phyloP scores from a whole-genome alignment of 768 basidiomycete genomes.

The Cystobasidium onofrii region DNA sequence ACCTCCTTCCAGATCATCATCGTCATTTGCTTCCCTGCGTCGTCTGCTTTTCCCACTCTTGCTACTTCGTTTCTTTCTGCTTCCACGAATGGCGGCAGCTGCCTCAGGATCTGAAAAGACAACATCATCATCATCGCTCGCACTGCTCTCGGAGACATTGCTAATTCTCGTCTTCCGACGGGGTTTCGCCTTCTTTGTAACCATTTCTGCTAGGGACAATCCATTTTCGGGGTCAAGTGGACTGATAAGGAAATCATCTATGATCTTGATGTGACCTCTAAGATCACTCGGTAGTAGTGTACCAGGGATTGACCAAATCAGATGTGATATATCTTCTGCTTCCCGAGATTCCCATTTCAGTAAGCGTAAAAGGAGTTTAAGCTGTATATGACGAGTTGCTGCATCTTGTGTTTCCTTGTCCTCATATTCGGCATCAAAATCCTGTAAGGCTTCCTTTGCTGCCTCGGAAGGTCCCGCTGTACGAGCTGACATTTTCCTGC shows the following conservation, averaged over 20 bases:
- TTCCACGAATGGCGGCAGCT: conserved; percentile 15
- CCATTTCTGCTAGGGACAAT: conserved; percentile 58
- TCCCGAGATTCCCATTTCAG: conserved; percentile 64
- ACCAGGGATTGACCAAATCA: conserved; percentile 68
- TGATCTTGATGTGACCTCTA: conserved; percentile 61
- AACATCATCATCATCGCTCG: conserved; percentile 21
- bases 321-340: conserved; percentile 45
- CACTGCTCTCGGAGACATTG: conserved; percentile 21
- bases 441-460: conserved; percentile 1
- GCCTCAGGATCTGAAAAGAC: conserved; percentile 20
- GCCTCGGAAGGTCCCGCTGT: conserved; percentile 34
- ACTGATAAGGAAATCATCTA: conserved; percentile 70
- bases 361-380: conserved; percentile 78
- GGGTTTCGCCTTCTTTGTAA: conserved; percentile 46
- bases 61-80: neutral
- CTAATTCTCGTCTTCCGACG: neutral
- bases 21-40: neutral
- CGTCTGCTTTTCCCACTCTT: neutral
- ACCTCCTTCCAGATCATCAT: neutral
- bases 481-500: neutral
- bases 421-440: conserved; percentile 57
- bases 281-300: conserved; percentile 61
- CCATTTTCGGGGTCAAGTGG: conserved; percentile 76
- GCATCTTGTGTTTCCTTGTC: conserved; percentile 67
- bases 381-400: conserved; percentile 64